Conservation (phyloP, 2,329 filamentous ascomycete species). For the Cladobotryum mycophilum region DNA sequence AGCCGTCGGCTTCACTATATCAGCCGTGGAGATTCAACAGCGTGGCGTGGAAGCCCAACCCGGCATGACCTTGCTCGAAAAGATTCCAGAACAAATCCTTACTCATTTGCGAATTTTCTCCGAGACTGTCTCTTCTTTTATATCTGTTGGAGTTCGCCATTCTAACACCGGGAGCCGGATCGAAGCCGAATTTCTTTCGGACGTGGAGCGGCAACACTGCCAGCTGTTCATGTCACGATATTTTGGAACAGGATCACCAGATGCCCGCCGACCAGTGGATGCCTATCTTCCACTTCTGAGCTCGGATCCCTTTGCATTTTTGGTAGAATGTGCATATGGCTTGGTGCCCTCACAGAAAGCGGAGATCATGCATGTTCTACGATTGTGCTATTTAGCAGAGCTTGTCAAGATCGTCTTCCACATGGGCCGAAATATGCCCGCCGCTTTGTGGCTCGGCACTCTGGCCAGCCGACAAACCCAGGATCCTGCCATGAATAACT, state of each 20-base stretch:
- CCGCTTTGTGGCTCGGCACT: slow-evolving; percentile 41
- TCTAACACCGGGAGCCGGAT: slow-evolving; percentile 54
- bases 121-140: slow-evolving; percentile 82
- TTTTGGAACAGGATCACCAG: slow-evolving; percentile 36
- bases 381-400: slow-evolving; percentile 85
- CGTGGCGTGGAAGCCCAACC: slow-evolving; percentile 71
- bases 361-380: slow-evolving; percentile 72
- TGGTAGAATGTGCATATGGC: slow-evolving; percentile 71
- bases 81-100: slow-evolving; percentile 74
- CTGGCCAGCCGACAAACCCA: slow-evolving; percentile 37
- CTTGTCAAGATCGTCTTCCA: slow-evolving; percentile 72
- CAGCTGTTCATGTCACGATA: slow-evolving; percentile 65
- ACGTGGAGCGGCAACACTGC: slow-evolving; percentile 66
- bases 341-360: slow-evolving; percentile 61
- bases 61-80: slow-evolving; percentile 71
- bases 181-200: slow-evolving; percentile 58
- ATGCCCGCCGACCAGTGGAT: slow-evolving; percentile 37
- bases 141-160: slow-evolving; percentile 66
- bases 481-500: slow-evolving; percentile 45
- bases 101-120: slow-evolving; percentile 83
- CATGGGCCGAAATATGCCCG: slow-evolving; percentile 49
- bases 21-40: slow-evolving; percentile 85
- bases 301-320: slow-evolving; percentile 70
- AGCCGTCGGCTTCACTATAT: slow-evolving; percentile 76
- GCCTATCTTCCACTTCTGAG: slow-evolving; percentile 54